Conservation (phyloP, 192 early-diverging fungal species). For the Pilaira anomala region DNA sequence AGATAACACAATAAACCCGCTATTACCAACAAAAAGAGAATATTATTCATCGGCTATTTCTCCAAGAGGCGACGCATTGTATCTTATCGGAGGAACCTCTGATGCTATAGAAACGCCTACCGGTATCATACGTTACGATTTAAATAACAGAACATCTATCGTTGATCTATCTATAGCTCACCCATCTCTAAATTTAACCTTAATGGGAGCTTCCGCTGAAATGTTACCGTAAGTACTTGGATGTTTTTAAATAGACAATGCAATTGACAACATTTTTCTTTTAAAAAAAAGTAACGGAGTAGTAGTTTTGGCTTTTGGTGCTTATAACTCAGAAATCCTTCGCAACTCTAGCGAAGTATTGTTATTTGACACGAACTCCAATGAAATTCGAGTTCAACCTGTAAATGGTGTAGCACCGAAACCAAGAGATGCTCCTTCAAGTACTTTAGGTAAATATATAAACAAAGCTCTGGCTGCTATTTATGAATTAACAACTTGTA, state of each 20-base stretch:
- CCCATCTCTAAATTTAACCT: not conserved
- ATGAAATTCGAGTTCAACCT: not conserved
- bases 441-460: constrained; percentile 3
- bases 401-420: not conserved
- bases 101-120: not conserved
- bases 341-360: not conserved
- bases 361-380: constrained; percentile 9
- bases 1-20: too few species aligned
- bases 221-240: not conserved
- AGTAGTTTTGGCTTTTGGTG: constrained; percentile 5
- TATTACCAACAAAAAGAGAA: not conserved
- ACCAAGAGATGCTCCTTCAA: not conserved
- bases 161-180: not conserved
- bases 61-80: not conserved
- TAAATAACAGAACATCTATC: not conserved
- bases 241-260: too few species aligned
- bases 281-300: not conserved
- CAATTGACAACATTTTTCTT: not conserved
- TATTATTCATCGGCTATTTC: not conserved
- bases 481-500: not conserved
- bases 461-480: too few species aligned
- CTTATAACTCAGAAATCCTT: not conserved
- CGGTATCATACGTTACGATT: not conserved
- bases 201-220: not conserved
- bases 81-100: not conserved